Conservation (phyloP, 1,139 yeast genomes). For the Zygotorulaspora mrakii region DNA sequence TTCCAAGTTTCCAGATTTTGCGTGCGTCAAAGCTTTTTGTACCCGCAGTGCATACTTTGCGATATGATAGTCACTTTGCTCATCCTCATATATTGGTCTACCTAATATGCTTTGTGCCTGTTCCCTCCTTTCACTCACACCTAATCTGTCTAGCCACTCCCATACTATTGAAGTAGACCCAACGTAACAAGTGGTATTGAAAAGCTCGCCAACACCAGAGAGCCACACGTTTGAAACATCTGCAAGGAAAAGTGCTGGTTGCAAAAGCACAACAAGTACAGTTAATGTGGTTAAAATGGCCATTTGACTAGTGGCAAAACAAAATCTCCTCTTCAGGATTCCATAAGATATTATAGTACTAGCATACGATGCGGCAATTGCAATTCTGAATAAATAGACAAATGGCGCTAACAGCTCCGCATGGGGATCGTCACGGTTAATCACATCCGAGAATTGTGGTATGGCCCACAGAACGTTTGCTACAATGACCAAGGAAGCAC, state of each 20-base stretch:
- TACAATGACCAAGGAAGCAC: slow-evolving; percentile 52
- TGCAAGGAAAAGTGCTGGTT: slow-evolving; percentile 71
- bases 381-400: slow-evolving; percentile 71
- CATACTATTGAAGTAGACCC: slow-evolving; percentile 74
- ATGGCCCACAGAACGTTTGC: slow-evolving; percentile 71
- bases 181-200: slow-evolving; percentile 69
- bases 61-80: slow-evolving; percentile 29
- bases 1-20: slow-evolving; percentile 6
- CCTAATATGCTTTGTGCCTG: slow-evolving; percentile 82
- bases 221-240: slow-evolving; percentile 74
- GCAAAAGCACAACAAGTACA: slow-evolving; percentile 55
- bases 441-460: slow-evolving; percentile 39
- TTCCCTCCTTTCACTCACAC: slow-evolving; percentile 55
- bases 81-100: slow-evolving; percentile 68
- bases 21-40: slow-evolving; percentile 24
- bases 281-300: slow-evolving; percentile 58
- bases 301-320: slow-evolving; percentile 48
- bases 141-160: slow-evolving; percentile 82
- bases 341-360: slow-evolving; percentile 61
- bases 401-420: slow-evolving; percentile 64
- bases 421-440: slow-evolving; percentile 11
- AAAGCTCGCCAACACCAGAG: slow-evolving; percentile 66
- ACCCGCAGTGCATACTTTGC: slow-evolving; percentile 32
- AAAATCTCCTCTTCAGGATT: slow-evolving; percentile 51
- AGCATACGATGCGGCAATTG: slow-evolving; percentile 68